phyloP scores from a whole-genome alignment of 495 filamentous ascomycete genomes.

The Neurospora sp. region DNA sequence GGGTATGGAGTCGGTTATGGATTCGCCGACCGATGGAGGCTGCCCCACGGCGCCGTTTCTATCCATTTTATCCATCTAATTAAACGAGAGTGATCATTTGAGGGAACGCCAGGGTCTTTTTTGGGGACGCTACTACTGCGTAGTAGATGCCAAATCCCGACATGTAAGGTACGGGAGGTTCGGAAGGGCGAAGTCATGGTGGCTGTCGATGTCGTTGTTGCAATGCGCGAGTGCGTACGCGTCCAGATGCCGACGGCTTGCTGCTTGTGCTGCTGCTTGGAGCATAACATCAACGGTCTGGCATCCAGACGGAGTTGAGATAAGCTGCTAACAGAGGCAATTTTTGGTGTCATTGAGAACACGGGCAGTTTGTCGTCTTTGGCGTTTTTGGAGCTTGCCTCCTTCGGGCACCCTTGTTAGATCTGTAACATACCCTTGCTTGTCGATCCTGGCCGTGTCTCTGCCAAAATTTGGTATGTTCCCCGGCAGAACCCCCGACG shows the following conservation, averaged over 20 bases:
- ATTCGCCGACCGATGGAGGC: background rate
- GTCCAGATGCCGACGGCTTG: background rate
- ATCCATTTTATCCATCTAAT: background rate
- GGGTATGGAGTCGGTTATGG: background rate
- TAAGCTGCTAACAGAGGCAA: background rate
- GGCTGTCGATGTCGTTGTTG: background rate
- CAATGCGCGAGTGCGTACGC: background rate
- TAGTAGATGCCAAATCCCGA: background rate
- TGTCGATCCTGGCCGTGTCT: conserved; percentile 18
- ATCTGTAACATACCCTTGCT: conserved; percentile 24
- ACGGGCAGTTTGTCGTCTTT: background rate
- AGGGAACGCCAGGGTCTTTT: background rate
- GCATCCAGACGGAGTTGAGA: background rate
- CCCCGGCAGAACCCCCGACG: background rate
- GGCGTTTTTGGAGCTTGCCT: conserved; percentile 3
- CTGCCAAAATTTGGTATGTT: conserved; percentile 19
- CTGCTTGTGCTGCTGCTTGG: background rate
- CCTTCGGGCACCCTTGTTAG: conserved; percentile 13
- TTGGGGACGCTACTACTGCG: background rate
- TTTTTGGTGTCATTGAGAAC: background rate
- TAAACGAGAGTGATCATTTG: background rate
- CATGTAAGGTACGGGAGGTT: background rate
- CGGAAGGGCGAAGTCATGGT: background rate
- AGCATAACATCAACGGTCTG: background rate
- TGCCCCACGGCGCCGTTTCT: background rate